Conservation (phyloP, 2,329 filamentous ascomycete species). For the Ustilaginoidea virens region DNA sequence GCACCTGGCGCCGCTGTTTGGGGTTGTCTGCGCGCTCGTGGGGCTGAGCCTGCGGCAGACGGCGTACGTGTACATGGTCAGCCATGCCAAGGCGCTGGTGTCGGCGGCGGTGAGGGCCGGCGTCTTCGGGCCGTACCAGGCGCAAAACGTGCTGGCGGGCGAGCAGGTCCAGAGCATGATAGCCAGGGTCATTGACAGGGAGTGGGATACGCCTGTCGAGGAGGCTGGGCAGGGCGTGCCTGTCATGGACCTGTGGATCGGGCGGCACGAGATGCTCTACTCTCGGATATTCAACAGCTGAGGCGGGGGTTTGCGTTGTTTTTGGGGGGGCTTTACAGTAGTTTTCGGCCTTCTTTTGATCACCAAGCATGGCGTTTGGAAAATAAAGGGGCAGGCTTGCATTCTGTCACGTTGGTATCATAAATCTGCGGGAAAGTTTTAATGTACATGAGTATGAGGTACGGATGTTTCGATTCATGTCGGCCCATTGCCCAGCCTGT, state of each 20-base stretch:
- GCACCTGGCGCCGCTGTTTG: constrained; percentile 58
- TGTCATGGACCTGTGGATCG: constrained; percentile 69
- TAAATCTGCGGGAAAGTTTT: too few species aligned
- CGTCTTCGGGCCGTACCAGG: constrained; percentile 68
- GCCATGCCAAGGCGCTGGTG: constrained; percentile 60
- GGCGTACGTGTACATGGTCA: constrained; percentile 61
- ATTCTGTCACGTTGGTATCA: constrained; percentile 14
- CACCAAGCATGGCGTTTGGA: too few species aligned
- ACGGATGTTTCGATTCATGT: too few species aligned
- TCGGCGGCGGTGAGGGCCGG: constrained; percentile 65
- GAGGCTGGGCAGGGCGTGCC: constrained; percentile 63
- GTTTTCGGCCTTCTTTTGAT: too few species aligned
- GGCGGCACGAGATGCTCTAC: constrained; percentile 68
- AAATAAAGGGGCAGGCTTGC: not conserved
- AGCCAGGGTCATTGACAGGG: constrained; percentile 38
- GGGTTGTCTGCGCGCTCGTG: constrained; percentile 47
- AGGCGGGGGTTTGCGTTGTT: constrained; percentile 8
- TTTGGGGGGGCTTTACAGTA: too few species aligned
- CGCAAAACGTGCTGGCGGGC: constrained; percentile 56
- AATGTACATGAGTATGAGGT: too few species aligned
- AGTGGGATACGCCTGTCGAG: constrained; percentile 43
- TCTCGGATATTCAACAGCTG: constrained; percentile 78
- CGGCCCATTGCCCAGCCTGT: too few species aligned
- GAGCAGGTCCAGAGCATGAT: constrained; percentile 41
- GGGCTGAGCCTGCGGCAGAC: constrained; percentile 45